phyloP scores from a whole-genome alignment of 2,329 filamentous ascomycete species.

The Cercospora zeina region DNA sequence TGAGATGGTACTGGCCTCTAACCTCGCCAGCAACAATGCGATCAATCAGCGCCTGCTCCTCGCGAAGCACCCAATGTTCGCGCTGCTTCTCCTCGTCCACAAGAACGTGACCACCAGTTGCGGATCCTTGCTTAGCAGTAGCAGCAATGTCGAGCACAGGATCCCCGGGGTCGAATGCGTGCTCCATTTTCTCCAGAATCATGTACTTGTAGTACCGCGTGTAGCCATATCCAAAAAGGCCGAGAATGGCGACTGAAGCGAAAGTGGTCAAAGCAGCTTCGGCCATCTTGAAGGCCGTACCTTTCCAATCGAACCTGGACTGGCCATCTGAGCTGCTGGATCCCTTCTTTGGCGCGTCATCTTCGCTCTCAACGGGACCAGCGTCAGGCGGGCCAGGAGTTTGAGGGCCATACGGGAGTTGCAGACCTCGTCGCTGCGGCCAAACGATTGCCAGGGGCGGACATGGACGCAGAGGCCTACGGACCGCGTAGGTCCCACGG shows the following conservation, averaged over 20 bases:
- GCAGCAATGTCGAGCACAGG: conserved; percentile 66
- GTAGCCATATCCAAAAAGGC: conserved; percentile 66
- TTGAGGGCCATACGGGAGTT: conserved; percentile 23
- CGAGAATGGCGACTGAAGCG: conserved; percentile 53
- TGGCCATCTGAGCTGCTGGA: conserved; percentile 17
- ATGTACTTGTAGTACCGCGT: conserved; percentile 70
- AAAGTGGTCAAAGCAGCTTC: conserved; percentile 54
- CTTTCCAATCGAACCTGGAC: conserved; percentile 32
- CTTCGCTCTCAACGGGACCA: conserved; percentile 23
- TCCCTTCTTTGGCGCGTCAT: conserved; percentile 21
- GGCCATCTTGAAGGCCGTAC: conserved; percentile 54
- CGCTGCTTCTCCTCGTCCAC: conserved; percentile 50
- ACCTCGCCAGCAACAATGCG: conserved; percentile 73
- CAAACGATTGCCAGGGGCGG: neutral
- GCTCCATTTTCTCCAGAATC: conserved; percentile 88
- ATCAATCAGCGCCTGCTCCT: conserved; percentile 80
- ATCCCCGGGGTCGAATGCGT: conserved; percentile 88
- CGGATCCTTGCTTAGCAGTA: conserved; percentile 36
- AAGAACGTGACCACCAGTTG: conserved; percentile 30
- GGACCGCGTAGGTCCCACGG: conserved; percentile 17
- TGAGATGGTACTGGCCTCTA: conserved; percentile 81
- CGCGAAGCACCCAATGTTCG: conserved; percentile 78
- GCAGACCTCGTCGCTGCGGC: conserved; percentile 17
- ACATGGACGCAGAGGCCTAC: conserved; percentile 12
- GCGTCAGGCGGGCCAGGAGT: conserved; percentile 29